Evolutionary conservation across 371 early-diverging fungal genomes (phyloP).

Genomic region (Mucor irregularis): DNA sequence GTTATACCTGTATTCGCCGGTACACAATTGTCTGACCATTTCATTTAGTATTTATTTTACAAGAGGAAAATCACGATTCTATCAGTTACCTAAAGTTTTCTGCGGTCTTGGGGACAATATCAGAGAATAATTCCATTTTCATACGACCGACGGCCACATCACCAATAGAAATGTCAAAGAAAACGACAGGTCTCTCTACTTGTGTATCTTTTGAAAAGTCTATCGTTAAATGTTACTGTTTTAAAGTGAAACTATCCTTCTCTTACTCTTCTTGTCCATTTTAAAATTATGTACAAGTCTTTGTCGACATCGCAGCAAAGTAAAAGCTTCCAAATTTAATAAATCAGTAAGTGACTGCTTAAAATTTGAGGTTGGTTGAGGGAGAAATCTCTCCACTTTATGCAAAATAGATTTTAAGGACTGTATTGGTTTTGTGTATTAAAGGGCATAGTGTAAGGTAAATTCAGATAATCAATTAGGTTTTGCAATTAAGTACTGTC

Average conservation of each 20-base stretch:
- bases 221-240: neutral
- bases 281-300: too few relatives aligned
- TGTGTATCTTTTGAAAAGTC: constrained; percentile 1
- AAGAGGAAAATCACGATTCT: too few relatives aligned
- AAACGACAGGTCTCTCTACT: constrained; percentile 66
- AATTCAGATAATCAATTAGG: too few relatives aligned
- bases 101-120: constrained; percentile 95
- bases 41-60: neutral
- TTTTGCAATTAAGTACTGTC: too few relatives aligned
- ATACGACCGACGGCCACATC: constrained; percentile 85
- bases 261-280: constrained; percentile 11
- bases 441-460: too few relatives aligned
- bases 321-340: too few relatives aligned
- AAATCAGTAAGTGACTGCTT: too few relatives aligned
- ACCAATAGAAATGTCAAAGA: constrained; percentile 79
- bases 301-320: too few relatives aligned
- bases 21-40: constrained; percentile 75
- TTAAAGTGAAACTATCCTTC: neutral
- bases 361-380: too few relatives aligned
- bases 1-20: constrained; percentile 90
- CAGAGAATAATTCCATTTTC: constrained; percentile 94
- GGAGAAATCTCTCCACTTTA: too few relatives aligned
- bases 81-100: constrained; percentile 87
- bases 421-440: too few relatives aligned
- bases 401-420: constrained; percentile 1